Base-by-base conservation (phyloP, 768 basidiomycete species). In the Hericium rajendrae region DNA sequence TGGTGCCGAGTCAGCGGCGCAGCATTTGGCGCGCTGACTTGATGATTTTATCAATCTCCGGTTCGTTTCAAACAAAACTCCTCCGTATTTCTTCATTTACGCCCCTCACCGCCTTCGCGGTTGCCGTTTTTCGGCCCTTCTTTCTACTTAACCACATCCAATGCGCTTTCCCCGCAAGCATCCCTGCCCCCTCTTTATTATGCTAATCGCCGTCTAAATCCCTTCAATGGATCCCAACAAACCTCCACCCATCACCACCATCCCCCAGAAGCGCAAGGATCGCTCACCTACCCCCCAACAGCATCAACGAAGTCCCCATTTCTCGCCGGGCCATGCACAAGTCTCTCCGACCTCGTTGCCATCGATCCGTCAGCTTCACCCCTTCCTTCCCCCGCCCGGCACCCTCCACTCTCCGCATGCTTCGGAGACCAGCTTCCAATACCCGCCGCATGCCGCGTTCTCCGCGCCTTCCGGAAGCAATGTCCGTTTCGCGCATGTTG, bases 201-300 rank as follows among this genome's bases (percentile, higher is more conserved):
- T 53, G 20, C 26, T 20, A 38, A 38, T 53, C 52, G 8, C 52
- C 52, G n/a, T 15, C 15, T 18, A n/a, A 13, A 16, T 53, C 52
- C 12, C 43, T 16, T 18, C 62, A 39, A 63, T 63, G 62, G 62
- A 63, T 55, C 48, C 57, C 40, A 41, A 54, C 43, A 55, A 51
- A 38, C 60, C 60, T 20, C 60, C 57, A 46, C 52, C 62, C 18
- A 60, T 60, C 48, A 39, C 39, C 43, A 56, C 55, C 3, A 59
- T 60, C 20, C 40, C 57, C 6, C 49, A 62, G 48, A 63, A 63
- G 49, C 62, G 62, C 57, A 63, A 59, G 49, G 62, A 62, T 6
- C 62, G 62, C 54, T 58, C 57, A 28, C 57, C 57, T 16, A 62
- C 62, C 32, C 62, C 62, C 12, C 3, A 38, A 12, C 60, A 53